Evolutionary conservation across 192 early-diverging fungal genomes (phyloP).

Genomic region (Podochytrium sp.): DNA sequence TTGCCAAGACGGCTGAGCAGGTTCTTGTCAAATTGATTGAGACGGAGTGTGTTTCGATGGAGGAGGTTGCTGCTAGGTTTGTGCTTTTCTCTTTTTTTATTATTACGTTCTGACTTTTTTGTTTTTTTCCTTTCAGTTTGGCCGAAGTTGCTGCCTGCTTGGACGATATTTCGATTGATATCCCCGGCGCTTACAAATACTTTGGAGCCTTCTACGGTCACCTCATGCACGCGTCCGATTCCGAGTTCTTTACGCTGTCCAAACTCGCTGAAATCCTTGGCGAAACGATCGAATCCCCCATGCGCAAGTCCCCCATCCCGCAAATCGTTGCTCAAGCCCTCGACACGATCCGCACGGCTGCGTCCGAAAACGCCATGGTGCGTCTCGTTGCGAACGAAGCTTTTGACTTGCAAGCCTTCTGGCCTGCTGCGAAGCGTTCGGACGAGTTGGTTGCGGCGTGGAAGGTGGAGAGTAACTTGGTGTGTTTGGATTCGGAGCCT

Average conservation of each 20-base stretch:
- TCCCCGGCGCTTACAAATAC: constrained; percentile 68
- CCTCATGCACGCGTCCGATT: constrained; percentile 54
- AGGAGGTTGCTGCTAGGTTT: constrained; percentile 40
- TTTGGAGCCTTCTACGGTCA: constrained; percentile 54
- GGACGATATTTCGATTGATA: constrained; percentile 75
- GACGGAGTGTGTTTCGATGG: constrained; percentile 49
- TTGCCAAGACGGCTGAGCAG: constrained; percentile 38
- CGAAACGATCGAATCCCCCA: constrained; percentile 25
- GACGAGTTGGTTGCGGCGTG: constrained; percentile 33
- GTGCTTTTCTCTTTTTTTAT: background rate
- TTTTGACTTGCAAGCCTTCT: constrained; percentile 42
- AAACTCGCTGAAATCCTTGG: constrained; percentile 35
- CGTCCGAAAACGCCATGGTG: constrained; percentile 26
- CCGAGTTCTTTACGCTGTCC: constrained; percentile 52
- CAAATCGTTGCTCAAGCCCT: constrained; percentile 39
- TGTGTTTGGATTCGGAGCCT: constrained; percentile 11
- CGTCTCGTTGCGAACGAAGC: constrained; percentile 14
- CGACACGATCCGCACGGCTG: constrained; percentile 9
- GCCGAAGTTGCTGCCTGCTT: constrained; percentile 61
- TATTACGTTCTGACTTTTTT: background rate
- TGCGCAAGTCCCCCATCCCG: constrained; percentile 37
- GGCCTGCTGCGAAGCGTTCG: constrained; percentile 32
- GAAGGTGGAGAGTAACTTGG: constrained; percentile 26
- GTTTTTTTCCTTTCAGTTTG: constrained; percentile 37
- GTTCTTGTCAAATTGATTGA: constrained; percentile 39